Conservation (phyloP, 1,284 basidiomycete species). For the Phellinidium pouzarii region DNA sequence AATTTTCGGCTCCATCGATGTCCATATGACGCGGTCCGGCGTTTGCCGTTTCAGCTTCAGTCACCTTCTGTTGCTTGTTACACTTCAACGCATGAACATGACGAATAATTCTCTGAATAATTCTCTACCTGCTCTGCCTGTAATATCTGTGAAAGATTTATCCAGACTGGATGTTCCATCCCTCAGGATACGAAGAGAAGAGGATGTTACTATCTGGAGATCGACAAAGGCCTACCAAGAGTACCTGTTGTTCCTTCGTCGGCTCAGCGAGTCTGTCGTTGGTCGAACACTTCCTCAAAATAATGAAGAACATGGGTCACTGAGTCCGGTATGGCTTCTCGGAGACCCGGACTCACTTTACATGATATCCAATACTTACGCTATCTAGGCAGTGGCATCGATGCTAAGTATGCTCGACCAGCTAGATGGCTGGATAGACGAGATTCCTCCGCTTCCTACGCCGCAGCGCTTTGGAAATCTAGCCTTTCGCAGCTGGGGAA, state of each 20-base stretch:
- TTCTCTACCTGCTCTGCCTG: slow-evolving; percentile 28
- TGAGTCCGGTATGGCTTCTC: slow-evolving; percentile 13
- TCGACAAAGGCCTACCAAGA: slow-evolving; percentile 61
- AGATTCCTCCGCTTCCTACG: slow-evolving; percentile 72
- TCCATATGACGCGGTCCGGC: background rate
- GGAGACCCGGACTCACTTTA: background rate
- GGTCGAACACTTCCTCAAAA: slow-evolving; percentile 42
- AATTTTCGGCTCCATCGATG: slow-evolving; percentile 4
- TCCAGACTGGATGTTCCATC: slow-evolving; percentile 18
- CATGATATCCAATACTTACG: background rate
- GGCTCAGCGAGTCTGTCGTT: slow-evolving; percentile 68
- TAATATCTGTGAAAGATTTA: slow-evolving; percentile 7
- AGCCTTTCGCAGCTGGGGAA: slow-evolving; percentile 86
- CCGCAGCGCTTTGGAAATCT: slow-evolving; percentile 94
- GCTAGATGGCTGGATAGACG: slow-evolving; percentile 76
- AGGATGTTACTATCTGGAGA: slow-evolving; percentile 65
- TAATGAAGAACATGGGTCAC: background rate
- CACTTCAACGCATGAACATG: too few species aligned
- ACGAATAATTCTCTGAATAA: too few species aligned
- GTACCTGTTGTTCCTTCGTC: slow-evolving; percentile 65
- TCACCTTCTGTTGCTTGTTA: too few species aligned
- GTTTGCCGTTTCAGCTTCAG: background rate
- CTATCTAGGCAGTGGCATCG: slow-evolving; percentile 38
- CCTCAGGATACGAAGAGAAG: slow-evolving; percentile 60
- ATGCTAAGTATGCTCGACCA: slow-evolving; percentile 58